phyloP scores from a whole-genome alignment of 257 asterid species.

The Dorcoceras hygrometricum region DNA sequence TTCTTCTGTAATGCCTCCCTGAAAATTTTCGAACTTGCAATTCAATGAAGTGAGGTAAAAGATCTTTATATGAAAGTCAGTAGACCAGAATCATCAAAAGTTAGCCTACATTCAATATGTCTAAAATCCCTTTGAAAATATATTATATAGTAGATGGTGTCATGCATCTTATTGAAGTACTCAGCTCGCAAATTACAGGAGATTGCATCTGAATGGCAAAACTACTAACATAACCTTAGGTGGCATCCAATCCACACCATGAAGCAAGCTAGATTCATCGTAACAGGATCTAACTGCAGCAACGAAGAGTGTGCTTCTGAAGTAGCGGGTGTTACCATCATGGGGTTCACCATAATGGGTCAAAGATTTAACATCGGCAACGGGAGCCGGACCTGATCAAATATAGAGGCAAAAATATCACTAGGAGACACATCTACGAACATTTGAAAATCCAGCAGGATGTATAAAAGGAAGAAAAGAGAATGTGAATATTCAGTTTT shows the following conservation, averaged over 20 bases:
- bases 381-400: conserved; percentile 59
- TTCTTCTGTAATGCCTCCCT: conserved; percentile 99
- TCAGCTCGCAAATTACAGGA: not conserved
- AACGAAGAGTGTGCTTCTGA: conserved; percentile 89
- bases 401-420: conserved; percentile 20
- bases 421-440: not conserved
- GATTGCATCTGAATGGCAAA: conserved; percentile 24
- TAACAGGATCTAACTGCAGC: conserved; percentile 99
- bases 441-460: not conserved
- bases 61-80: conserved; percentile 8
- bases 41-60: not conserved
- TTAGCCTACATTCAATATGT: conserved; percentile 11
- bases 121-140: conserved; percentile 3
- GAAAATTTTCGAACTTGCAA: conserved; percentile 27
- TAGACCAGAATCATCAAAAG: conserved; percentile 16
- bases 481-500: conserved; percentile 6
- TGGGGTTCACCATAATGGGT: conserved; percentile 97
- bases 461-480: not conserved
- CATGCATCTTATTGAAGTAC: not conserved
- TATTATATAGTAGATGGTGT: conserved; percentile 1
- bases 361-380: conserved; percentile 83
- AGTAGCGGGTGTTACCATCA: conserved; percentile 94
- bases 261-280: conserved; percentile 94
- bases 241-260: conserved; percentile 98
- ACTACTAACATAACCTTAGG: conserved; percentile 62